Conservation (phyloP, 805 yeast species). For the Kodamaea leandrae region DNA sequence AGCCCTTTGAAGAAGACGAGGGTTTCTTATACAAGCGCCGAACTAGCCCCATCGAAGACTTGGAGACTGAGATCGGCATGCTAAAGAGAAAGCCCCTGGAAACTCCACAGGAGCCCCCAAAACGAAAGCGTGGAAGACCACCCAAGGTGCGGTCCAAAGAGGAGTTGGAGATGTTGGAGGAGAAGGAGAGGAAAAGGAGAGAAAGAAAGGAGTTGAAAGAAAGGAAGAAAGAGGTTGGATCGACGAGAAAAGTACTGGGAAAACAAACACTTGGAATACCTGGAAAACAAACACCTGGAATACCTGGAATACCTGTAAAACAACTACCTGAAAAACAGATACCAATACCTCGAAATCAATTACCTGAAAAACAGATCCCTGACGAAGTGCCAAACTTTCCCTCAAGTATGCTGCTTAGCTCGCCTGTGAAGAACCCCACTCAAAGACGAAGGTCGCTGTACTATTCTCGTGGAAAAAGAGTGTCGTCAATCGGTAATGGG, state of each 20-base stretch:
- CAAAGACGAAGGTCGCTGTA: slow-evolving; percentile 49
- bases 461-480: slow-evolving; percentile 63
- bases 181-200: background rate
- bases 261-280: no score
- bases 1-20: slow-evolving; percentile 25
- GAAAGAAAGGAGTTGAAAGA: background rate
- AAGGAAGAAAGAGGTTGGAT: background rate
- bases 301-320: no score
- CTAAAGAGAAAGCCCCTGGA: background rate
- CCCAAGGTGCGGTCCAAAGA: background rate
- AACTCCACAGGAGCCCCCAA: background rate
- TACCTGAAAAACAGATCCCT: no score
- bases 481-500: slow-evolving; percentile 75
- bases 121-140: slow-evolving; percentile 1
- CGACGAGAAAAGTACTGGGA: no score
- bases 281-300: no score
- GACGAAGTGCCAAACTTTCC: no score
- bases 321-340: no score
- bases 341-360: no score
- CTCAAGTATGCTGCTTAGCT: slow-evolving; percentile 10
- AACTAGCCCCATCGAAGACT: slow-evolving; percentile 5
- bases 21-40: slow-evolving; percentile 28
- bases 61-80: slow-evolving; percentile 3
- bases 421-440: slow-evolving; percentile 9
- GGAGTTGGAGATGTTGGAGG: slow-evolving; percentile 1